A percentile compares a stretch with the other conserved stretches of the same genome.
These are phyloP conservation scores for Harringtonia aguacate DNA, from an alignment of 2,329 filamentous ascomycete species.

Conservation along the genomic window DNA sequence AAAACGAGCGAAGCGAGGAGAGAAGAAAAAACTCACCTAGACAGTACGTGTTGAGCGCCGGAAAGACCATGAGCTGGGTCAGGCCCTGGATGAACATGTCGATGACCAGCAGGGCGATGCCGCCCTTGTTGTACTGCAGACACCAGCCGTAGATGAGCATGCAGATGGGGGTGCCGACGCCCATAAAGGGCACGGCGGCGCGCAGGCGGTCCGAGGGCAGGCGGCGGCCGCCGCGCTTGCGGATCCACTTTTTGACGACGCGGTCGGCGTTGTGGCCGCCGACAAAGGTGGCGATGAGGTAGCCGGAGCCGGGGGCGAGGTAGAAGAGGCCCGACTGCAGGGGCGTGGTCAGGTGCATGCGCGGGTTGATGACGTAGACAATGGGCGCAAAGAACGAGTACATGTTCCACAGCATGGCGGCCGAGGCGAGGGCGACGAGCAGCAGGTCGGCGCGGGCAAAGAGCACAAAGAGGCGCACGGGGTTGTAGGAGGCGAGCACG, in stretches of 20 bases:
- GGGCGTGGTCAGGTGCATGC: conserved; percentile 52
- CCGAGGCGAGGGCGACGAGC: conserved; percentile 44
- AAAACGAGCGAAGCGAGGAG: too few species aligned
- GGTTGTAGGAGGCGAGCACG: conserved; percentile 51
- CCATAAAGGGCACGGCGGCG: conserved; percentile 48
- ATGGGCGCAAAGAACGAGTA: conserved; percentile 59
- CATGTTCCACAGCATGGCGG: conserved; percentile 61
- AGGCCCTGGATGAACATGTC: conserved; percentile 61
- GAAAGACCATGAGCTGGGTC: conserved; percentile 58
- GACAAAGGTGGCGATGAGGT: conserved; percentile 54
- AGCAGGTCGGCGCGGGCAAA: conserved; percentile 56
- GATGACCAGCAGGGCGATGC: conserved; percentile 44
- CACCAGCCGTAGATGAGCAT: conserved; percentile 46
- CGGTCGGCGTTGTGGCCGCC: conserved; percentile 60
- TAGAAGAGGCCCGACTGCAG: conserved; percentile 60
- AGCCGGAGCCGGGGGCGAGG: conserved; percentile 57
- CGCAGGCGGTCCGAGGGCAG: conserved; percentile 61
- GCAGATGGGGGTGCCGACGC: conserved; percentile 40
- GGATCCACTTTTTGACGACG: conserved; percentile 49
- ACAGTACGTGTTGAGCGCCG: conserved; percentile 63
- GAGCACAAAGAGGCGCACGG: conserved; percentile 43
- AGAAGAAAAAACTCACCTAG: too few species aligned
- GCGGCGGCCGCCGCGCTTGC: conserved; percentile 40
- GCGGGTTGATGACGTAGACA: conserved; percentile 59
- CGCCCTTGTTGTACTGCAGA: conserved; percentile 25